A percentile compares a stretch with the other conserved stretches of the same genome.
Evolutionary conservation across 768 basidiomycete species (phyloP).

Genomic region (Auriscalpium orientale): DNA sequence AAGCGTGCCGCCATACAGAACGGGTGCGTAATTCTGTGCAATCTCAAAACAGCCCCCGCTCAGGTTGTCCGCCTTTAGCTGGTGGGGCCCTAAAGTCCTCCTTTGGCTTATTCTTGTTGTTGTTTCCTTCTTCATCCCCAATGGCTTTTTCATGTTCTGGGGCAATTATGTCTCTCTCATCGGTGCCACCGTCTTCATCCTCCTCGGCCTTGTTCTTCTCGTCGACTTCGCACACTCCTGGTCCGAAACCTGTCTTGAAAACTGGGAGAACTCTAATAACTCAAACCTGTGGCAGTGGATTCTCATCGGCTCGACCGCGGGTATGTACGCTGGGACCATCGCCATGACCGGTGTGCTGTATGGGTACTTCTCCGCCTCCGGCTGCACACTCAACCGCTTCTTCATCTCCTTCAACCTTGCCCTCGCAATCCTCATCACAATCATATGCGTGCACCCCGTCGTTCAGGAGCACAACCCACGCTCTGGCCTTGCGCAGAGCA

Average conservation of each 20-base stretch:
- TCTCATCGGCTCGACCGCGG: conserved; percentile 86
- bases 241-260: conserved; percentile 94
- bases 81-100: conserved; percentile 98
- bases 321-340: conserved; percentile 79
- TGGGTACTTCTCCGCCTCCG: conserved; percentile 81
- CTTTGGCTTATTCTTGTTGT: conserved; percentile 79
- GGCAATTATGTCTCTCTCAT: conserved; percentile 88
- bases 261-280: conserved; percentile 76
- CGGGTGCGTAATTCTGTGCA: conserved; percentile 46
- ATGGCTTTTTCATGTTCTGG: conserved; percentile 98
- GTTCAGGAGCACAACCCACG: conserved; percentile 92
- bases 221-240: conserved; percentile 98
- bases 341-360: conserved; percentile 85
- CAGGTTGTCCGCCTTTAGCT: conserved; percentile 37
- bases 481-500: conserved; percentile 89
- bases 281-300: conserved; percentile 96
- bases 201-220: conserved; percentile 92
- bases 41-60: too few relatives aligned
- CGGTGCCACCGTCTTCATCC: conserved; percentile 91
- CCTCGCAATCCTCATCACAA: conserved; percentile 69
- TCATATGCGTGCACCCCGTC: conserved; percentile 74
- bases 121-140: conserved; percentile 90
- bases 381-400: conserved; percentile 90
- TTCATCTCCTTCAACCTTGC: conserved; percentile 94
- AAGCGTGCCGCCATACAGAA: conserved; percentile 96